Conservation (phyloP, 495 filamentous ascomycete genomes). For the Aspergillus saccharolyticus region DNA sequence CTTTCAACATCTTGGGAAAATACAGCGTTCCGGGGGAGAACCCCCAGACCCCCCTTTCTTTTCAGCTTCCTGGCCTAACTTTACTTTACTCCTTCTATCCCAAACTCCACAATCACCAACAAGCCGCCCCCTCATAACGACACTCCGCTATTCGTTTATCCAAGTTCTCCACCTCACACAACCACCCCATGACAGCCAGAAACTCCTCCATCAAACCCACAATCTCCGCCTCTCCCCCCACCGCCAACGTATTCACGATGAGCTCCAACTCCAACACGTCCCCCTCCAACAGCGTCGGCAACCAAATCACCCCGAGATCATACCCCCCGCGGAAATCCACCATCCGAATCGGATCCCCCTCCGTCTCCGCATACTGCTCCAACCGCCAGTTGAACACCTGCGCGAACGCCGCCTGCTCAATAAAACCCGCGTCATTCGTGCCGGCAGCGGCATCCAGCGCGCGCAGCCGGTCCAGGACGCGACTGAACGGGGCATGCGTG, state of each 20-base stretch:
- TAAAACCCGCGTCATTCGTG: background rate
- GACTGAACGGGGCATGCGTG: conserved; percentile 7
- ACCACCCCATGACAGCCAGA: conserved; percentile 8
- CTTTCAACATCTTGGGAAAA: too few relatives aligned
- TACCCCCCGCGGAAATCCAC: background rate
- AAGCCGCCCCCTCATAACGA: background rate
- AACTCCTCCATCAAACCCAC: conserved; percentile 4
- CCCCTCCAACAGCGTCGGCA: background rate
- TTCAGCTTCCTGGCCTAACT: too few relatives aligned
- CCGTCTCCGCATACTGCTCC: background rate
- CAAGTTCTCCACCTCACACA: conserved; percentile 5
- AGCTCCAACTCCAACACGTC: conserved; percentile 4
- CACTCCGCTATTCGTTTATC: background rate
- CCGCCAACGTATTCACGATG: conserved; percentile 5
- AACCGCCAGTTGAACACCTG: conserved; percentile 4
- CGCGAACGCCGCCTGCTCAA: background rate
- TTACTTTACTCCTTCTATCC: too few relatives aligned
- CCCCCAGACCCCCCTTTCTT: too few relatives aligned
- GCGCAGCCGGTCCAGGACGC: background rate
- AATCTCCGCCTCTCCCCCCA: background rate
- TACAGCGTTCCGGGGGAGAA: too few relatives aligned
- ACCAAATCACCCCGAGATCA: conserved; percentile 12
- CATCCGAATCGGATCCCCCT: background rate
- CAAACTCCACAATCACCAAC: background rate
- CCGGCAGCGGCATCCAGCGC: background rate